Evolutionary conservation across 495 filamentous ascomycete genomes (phyloP).

Genomic region (Penicillium egyptiacum): DNA sequence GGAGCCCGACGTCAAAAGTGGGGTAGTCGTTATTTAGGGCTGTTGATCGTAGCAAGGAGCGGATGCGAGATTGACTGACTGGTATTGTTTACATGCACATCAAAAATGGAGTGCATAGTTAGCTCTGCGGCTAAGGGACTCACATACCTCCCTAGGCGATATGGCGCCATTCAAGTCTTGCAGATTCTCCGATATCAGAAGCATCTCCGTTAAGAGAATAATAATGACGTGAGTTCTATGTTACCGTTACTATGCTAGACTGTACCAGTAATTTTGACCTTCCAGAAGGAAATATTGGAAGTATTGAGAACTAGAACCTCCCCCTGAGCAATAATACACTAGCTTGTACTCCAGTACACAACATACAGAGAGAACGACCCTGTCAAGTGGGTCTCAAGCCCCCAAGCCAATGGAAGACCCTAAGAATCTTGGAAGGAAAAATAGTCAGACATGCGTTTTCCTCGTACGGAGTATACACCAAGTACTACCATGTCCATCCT

Average conservation of each 20-base stretch:
- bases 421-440: constrained; percentile 33
- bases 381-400: constrained; percentile 30
- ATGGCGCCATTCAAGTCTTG: background rate
- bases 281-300: constrained; percentile 10
- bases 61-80: constrained; percentile 29
- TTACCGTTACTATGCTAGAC: background rate
- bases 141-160: background rate
- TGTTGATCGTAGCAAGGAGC: constrained; percentile 32
- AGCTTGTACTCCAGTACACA: background rate
- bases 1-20: constrained; percentile 17
- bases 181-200: background rate
- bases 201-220: no score
- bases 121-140: background rate
- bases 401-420: constrained; percentile 34
- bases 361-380: constrained; percentile 18
- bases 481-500: constrained; percentile 1
- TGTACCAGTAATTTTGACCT: constrained; percentile 6
- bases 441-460: constrained; percentile 19
- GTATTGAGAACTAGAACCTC: background rate
- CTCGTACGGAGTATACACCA: no score
- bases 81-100: constrained; percentile 27
- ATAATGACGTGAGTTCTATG: background rate
- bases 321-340: constrained; percentile 6
- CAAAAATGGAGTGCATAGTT: constrained; percentile 3
- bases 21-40: constrained; percentile 26